Conservation (phyloP, 2,329 filamentous ascomycete species). For the Trichoderma arundinaceum region DNA sequence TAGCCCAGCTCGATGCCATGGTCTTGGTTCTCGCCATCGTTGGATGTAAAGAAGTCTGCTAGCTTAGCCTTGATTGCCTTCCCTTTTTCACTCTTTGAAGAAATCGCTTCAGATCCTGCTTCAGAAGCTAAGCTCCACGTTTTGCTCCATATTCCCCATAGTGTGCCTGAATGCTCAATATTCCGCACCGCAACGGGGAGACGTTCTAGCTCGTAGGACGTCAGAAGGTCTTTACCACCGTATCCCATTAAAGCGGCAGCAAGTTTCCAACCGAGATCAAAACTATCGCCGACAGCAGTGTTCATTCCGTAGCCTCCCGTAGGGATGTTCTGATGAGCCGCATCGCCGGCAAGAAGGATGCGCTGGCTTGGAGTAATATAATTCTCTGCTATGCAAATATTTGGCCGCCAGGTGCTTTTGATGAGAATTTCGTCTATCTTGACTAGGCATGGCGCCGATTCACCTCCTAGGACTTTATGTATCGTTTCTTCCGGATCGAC, state of each 20-base stretch:
- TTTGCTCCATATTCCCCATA: conserved; percentile 1
- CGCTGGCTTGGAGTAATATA: conserved; percentile 44
- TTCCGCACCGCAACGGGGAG: conserved; percentile 34
- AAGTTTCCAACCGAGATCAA: conserved; percentile 47
- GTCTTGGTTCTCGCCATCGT: conserved; percentile 40
- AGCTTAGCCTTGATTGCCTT: not conserved
- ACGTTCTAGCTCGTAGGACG: conserved; percentile 39
- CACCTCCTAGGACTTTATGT: conserved; percentile 1
- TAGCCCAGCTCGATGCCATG: conserved; percentile 41
- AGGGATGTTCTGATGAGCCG: conserved; percentile 46
- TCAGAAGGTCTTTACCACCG: conserved; percentile 33
- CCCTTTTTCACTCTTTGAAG: not conserved
- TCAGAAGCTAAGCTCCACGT: not conserved
- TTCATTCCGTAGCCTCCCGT: conserved; percentile 48
- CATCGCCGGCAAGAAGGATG: conserved; percentile 45
- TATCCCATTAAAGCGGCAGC: conserved; percentile 37
- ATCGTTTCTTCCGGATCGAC: conserved; percentile 11
- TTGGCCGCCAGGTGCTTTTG: conserved; percentile 35
- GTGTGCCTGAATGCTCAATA: conserved; percentile 31
- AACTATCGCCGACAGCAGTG: conserved; percentile 44
- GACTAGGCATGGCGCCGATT: conserved; percentile 18
- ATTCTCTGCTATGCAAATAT: conserved; percentile 34
- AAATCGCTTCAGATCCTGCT: not conserved
- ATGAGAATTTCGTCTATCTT: conserved; percentile 38
- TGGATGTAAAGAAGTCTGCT: not conserved